phyloP scores from a whole-genome alignment of 2,329 filamentous ascomycete species.

The Arthrobotrys megalospora region DNA sequence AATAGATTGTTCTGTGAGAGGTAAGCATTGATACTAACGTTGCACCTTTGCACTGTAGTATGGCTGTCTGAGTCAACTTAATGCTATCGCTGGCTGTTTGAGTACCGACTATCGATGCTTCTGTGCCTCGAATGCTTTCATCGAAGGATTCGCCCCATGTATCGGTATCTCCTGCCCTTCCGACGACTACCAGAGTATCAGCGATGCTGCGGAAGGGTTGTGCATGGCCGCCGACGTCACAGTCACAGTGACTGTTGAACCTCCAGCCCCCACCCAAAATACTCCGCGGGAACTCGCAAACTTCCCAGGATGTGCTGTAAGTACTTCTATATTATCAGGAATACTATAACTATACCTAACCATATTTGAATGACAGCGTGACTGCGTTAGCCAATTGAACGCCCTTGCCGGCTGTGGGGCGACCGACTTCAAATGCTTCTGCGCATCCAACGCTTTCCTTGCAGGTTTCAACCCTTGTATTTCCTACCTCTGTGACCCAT shows the following conservation, averaged over 20 bases:
- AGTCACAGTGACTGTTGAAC: conserved; percentile 35
- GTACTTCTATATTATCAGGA: not conserved
- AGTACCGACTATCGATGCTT: conserved; percentile 30
- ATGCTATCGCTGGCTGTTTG: conserved; percentile 25
- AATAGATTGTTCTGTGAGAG: not conserved
- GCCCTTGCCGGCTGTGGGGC: conserved; percentile 14
- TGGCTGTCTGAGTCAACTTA: conserved; percentile 34
- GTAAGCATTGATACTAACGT: conserved; percentile 2
- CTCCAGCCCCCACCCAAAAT: conserved; percentile 26
- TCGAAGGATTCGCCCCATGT: conserved; percentile 31
- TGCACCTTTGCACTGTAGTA: not conserved
- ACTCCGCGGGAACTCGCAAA: conserved; percentile 17
- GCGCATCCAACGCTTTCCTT: conserved; percentile 33
- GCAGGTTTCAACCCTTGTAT: conserved; percentile 35
- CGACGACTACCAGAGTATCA: conserved; percentile 15
- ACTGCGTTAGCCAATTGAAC: conserved; percentile 41
- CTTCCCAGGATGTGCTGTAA: conserved; percentile 48
- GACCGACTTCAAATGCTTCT: conserved; percentile 39
- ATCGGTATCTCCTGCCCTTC: not conserved
- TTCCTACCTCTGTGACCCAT: conserved; percentile 14
- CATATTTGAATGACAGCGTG: not conserved
- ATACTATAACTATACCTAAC: conserved; percentile 3
- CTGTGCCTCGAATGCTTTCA: conserved; percentile 38
- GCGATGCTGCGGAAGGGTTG: conserved; percentile 27
- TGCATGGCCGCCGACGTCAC: conserved; percentile 22